These are phyloP conservation scores for Syzygium syzygioides DNA, from an alignment of 441 rosid species.

Conservation along the genomic window DNA sequence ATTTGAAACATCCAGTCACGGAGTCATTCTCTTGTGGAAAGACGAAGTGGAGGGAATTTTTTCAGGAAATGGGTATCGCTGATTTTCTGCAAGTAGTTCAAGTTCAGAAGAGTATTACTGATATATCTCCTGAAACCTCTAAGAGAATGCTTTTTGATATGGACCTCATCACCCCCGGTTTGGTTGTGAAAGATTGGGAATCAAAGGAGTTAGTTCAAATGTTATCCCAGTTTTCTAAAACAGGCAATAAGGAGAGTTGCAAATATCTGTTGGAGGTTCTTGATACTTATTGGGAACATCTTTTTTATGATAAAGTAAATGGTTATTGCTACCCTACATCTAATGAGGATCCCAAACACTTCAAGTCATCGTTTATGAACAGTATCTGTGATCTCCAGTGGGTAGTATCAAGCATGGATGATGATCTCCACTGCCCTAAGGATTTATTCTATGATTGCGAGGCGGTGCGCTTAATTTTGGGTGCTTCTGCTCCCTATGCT, in stretches of 20 bases:
- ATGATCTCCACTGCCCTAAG: conserved; percentile 58
- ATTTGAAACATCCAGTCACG: conserved; percentile 74
- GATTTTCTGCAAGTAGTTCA: conserved; percentile 84
- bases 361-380: conserved; percentile 68
- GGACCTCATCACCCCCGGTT: conserved; percentile 30
- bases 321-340: conserved; percentile 30
- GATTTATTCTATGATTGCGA: conserved; percentile 82
- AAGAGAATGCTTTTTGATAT: conserved; percentile 22
- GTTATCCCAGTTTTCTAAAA: conserved; percentile 38
- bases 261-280: conserved; percentile 70
- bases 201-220: conserved; percentile 63
- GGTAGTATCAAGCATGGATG: conserved; percentile 78
- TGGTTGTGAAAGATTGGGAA: conserved; percentile 78
- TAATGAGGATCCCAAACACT: conserved; percentile 29
- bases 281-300: conserved; percentile 71
- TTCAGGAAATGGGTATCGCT: conserved; percentile 71
- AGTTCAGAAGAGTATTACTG: conserved; percentile 52
- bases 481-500: conserved; percentile 77
- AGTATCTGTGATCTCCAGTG: conserved; percentile 55
- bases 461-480: conserved; percentile 68
- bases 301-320: conserved; percentile 48
- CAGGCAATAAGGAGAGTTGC: conserved; percentile 45
- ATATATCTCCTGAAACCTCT: conserved; percentile 27
- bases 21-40: conserved; percentile 37
- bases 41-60: conserved; percentile 81